A percentile compares a stretch with the other conserved stretches of the same genome.
These are phyloP conservation scores for Sherardia arvensis DNA, from an alignment of 257 asterid species.

Conservation along the genomic window DNA sequence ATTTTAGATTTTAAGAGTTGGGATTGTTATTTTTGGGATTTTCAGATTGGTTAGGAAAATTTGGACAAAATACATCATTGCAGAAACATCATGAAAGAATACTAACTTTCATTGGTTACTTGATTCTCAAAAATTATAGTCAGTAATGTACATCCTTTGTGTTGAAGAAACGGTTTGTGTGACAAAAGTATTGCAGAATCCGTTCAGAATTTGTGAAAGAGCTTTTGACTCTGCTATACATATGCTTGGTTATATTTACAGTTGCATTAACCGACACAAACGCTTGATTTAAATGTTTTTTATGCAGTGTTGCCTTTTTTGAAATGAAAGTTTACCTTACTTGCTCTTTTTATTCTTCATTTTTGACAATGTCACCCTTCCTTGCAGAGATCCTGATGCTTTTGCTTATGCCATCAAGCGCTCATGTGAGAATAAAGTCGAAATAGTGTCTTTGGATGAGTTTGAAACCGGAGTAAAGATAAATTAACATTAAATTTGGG, in stretches of 20 bases:
- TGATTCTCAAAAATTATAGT: too few relatives aligned
- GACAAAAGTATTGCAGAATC: too few relatives aligned
- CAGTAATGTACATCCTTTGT: too few relatives aligned
- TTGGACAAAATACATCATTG: too few relatives aligned
- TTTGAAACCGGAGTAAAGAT: constrained; percentile 86
- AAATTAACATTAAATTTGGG: constrained; percentile 97
- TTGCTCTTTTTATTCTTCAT: neutral
- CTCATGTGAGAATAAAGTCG: constrained; percentile 96
- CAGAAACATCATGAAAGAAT: too few relatives aligned
- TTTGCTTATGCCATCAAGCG: constrained; percentile 93
- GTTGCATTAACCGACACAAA: neutral
- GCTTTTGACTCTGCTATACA: too few relatives aligned
- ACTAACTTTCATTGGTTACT: too few relatives aligned
- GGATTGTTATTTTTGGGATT: neutral
- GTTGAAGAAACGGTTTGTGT: too few relatives aligned
- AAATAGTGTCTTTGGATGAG: constrained; percentile 93
- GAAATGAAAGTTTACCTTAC: neutral
- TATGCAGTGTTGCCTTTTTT: neutral
- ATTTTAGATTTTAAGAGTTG: neutral
- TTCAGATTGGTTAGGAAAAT: constrained; percentile 94
- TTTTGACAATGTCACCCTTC: constrained; percentile 3
- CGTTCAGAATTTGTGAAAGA: too few relatives aligned
- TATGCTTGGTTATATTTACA: too few relatives aligned
- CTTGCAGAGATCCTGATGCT: constrained; percentile 67
- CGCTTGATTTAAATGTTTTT: neutral